Base-by-base conservation (phyloP, 352 stramenopile genomes). In the Phytophthora sojae region DNA sequence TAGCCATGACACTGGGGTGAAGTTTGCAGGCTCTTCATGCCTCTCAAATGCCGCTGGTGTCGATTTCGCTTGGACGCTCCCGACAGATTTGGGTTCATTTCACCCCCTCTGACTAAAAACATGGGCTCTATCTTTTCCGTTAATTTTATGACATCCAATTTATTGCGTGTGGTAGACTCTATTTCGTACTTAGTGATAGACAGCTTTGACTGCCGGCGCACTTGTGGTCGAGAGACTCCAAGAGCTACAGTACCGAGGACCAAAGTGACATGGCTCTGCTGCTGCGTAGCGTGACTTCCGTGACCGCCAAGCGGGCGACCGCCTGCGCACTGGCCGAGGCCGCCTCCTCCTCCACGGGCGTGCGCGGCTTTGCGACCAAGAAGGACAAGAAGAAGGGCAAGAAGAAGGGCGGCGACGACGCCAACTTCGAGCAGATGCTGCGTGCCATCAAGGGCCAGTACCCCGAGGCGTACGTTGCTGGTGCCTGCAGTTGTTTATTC, bases 361-460 rank as follows among this genome's bases (percentile, higher is more conserved):
- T 63, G 57, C 81, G 81, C 12, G 64, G 71, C 35, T 90, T 89
- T 44, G 83, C 81, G 21, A 69, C 77, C 44, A 92, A 87, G 71
- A 76, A 80, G 60, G 79, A 86, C 42, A 82, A 84, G 69, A 80
- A 80, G 69, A 85, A 83, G 67, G 58, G 71, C 37, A 93, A 89
- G 67, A 90, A 87, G 71, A 90, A 87, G 71, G 67, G 65, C 58
- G 64, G 61, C 35, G 77, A 77, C 52, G 87, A 94, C 65, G 58
- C 69, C 66, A 93, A 96, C 79, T 96, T 94, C 67, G 88, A 96
- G 73, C 79, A 92, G 69, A 94, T 94, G 86, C 74, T 96, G 71
- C 86, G 88, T 64, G 83, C 85, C 30, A 82, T 94, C 61, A 91
- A 91, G 69, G 88, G 88, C 53, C 83, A 86, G 47, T 93, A 93